A percentile compares a stretch with the other conserved stretches of the same genome.
Conservation (phyloP, 768 basidiomycete genomes). For the Bullera alba region DNA sequence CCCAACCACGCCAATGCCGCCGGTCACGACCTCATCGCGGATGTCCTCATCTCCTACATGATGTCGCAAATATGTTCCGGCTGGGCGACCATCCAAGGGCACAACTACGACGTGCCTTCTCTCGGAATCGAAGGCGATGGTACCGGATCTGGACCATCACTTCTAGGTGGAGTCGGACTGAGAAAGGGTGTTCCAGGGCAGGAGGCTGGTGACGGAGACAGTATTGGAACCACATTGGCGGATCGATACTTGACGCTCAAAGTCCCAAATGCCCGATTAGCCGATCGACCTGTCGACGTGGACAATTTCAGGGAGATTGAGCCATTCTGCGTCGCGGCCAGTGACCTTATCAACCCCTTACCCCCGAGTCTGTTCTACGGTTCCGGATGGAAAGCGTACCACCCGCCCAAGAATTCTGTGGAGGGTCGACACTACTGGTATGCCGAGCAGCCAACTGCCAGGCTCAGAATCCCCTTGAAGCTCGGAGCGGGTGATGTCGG, state of each 20-base stretch:
- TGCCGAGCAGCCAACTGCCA: slow-evolving; percentile 74
- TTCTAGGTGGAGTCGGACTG: slow-evolving; percentile 79
- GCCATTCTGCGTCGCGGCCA: slow-evolving; percentile 91
- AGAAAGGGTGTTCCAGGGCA: slow-evolving; percentile 59
- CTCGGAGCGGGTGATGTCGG: slow-evolving; percentile 86
- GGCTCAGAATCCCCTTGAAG: slow-evolving; percentile 73
- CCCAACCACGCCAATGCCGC: slow-evolving; percentile 67
- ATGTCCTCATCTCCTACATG: slow-evolving; percentile 84
- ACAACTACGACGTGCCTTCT: slow-evolving; percentile 58
- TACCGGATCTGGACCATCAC: slow-evolving; percentile 50
- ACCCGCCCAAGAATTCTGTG: slow-evolving; percentile 56
- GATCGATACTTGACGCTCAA: slow-evolving; percentile 48
- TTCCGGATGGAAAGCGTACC: slow-evolving; percentile 77
- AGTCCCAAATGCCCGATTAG: slow-evolving; percentile 69
- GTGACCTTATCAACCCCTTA: slow-evolving; percentile 93
- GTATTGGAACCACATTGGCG: slow-evolving; percentile 25
- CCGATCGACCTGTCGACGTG: slow-evolving; percentile 50
- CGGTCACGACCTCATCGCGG: slow-evolving; percentile 82
- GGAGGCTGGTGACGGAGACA: slow-evolving; percentile 45
- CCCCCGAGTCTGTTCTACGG: slow-evolving; percentile 91
- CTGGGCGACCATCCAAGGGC: slow-evolving; percentile 67
- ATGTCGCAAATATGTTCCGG: slow-evolving; percentile 80
- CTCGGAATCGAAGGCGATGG: slow-evolving; percentile 48
- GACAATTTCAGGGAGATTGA: slow-evolving; percentile 69
- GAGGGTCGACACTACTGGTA: slow-evolving; percentile 79